Evolutionary conservation across 305 asterid species (phyloP).

Genomic region (Fraxinus angustifolia): DNA sequence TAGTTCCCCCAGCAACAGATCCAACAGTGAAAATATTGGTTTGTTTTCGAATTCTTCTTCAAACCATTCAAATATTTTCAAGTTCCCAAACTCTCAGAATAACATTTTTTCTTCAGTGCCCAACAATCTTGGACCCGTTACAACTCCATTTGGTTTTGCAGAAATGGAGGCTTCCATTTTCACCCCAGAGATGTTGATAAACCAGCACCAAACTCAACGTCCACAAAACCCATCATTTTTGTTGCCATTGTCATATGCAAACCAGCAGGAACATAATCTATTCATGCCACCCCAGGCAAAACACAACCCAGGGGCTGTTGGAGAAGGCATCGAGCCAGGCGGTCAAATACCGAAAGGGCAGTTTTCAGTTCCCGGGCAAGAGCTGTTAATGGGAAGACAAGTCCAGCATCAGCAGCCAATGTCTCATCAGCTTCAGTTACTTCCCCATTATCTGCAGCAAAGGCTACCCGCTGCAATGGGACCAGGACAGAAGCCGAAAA

Average conservation of each 20-base stretch:
- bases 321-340: conserved; percentile 12
- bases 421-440: conserved; percentile 31
- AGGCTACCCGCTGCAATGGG: conserved; percentile 18
- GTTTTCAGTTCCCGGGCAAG: conserved; percentile 30
- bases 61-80: conserved; percentile 16
- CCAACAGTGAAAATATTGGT: conserved; percentile 40
- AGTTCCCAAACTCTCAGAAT: conserved; percentile 26
- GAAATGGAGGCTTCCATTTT: conserved; percentile 57
- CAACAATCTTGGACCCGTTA: conserved; percentile 40
- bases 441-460: conserved; percentile 39
- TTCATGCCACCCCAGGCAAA: conserved; percentile 50
- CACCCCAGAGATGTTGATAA: conserved; percentile 51
- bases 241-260: conserved; percentile 49
- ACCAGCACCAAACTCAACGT: conserved; percentile 63
- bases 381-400: conserved; percentile 17
- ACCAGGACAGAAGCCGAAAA: conserved; percentile 30
- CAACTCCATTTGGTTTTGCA: conserved; percentile 41
- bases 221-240: conserved; percentile 55
- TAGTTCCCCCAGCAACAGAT: conserved; percentile 26
- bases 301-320: conserved; percentile 36
- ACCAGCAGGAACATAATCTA: conserved; percentile 48
- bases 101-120: conserved; percentile 32
- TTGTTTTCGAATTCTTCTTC: conserved; percentile 29
- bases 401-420: conserved; percentile 17
- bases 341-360: conserved; percentile 3